Conservation (phyloP, 2,329 filamentous ascomycete species). For the Calonectria hawksworthii region DNA sequence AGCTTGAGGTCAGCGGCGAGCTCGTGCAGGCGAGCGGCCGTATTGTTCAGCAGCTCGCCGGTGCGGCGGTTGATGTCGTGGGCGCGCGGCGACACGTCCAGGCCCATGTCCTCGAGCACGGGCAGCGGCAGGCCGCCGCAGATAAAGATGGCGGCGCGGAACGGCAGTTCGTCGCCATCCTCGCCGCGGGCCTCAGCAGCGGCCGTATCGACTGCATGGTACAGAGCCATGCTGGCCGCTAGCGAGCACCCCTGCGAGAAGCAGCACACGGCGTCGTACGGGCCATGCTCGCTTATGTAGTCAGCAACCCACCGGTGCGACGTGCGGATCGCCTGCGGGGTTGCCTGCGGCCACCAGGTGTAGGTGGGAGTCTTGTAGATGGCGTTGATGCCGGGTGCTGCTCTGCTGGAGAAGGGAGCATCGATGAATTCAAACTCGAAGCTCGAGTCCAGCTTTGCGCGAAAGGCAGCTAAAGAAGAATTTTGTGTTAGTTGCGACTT, state of each 20-base stretch:
- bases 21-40: slow-evolving; percentile 4
- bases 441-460: slow-evolving; percentile 12
- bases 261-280: slow-evolving; percentile 18
- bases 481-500: background rate
- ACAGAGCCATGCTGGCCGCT: slow-evolving; percentile 14
- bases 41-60: slow-evolving; percentile 11
- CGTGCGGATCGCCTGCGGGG: slow-evolving; percentile 7
- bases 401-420: slow-evolving; percentile 3
- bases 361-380: slow-evolving; percentile 18
- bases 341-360: slow-evolving; percentile 17
- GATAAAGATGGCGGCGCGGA: slow-evolving; percentile 21
- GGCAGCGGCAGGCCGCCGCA: slow-evolving; percentile 14
- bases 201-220: slow-evolving; percentile 3
- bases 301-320: slow-evolving; percentile 16
- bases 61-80: slow-evolving; percentile 19
- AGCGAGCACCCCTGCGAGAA: slow-evolving; percentile 19
- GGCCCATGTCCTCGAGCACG: slow-evolving; percentile 11
- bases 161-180: background rate
- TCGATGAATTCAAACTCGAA: slow-evolving; percentile 18
- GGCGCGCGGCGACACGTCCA: slow-evolving; percentile 1
- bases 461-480: background rate
- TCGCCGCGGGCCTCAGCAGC: background rate
- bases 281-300: slow-evolving; percentile 8
- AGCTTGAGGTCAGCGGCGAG: slow-evolving; percentile 10
- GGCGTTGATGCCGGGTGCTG: slow-evolving; percentile 12